phyloP scores from a whole-genome alignment of 257 asterid genomes.

The Paulownia fortunei region DNA sequence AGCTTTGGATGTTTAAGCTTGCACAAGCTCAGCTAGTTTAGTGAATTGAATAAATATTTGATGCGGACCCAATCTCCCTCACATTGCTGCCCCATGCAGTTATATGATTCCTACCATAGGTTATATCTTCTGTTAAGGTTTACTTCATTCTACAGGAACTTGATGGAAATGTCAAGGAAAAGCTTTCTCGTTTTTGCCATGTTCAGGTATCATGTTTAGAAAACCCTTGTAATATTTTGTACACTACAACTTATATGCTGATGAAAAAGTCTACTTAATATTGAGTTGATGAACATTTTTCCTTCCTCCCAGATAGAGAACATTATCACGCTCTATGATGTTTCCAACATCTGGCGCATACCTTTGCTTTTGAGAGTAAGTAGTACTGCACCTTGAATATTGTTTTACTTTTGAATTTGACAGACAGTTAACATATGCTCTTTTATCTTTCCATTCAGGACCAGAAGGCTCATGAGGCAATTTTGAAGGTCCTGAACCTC shows the following conservation, averaged over 20 bases:
- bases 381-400: constrained; percentile 6
- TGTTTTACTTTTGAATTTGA: constrained; percentile 15
- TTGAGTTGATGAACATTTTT: constrained; percentile 16
- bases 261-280: constrained; percentile 12
- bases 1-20: not conserved
- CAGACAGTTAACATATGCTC: not conserved
- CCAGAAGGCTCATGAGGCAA: constrained; percentile 94
- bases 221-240: constrained; percentile 4
- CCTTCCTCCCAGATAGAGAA: constrained; percentile 56
- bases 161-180: constrained; percentile 71
- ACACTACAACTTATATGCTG: constrained; percentile 19
- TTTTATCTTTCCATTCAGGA: constrained; percentile 50
- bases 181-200: constrained; percentile 86
- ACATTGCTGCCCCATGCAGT: not conserved
- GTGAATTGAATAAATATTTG: not conserved
- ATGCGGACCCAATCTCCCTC: not conserved
- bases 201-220: constrained; percentile 62
- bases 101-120: not conserved
- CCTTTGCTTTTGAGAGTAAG: constrained; percentile 88
- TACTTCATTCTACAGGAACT: constrained; percentile 62
- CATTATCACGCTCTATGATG: constrained; percentile 81
- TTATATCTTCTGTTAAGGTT: constrained; percentile 23
- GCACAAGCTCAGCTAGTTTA: not conserved
- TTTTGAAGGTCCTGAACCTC: constrained; percentile 78
- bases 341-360: constrained; percentile 87